A percentile compares a stretch with the other conserved stretches of the same genome.
These are phyloP conservation scores for Larix sibirica DNA, from an alignment of 83 land plant genomes.

Conservation along the genomic window DNA sequence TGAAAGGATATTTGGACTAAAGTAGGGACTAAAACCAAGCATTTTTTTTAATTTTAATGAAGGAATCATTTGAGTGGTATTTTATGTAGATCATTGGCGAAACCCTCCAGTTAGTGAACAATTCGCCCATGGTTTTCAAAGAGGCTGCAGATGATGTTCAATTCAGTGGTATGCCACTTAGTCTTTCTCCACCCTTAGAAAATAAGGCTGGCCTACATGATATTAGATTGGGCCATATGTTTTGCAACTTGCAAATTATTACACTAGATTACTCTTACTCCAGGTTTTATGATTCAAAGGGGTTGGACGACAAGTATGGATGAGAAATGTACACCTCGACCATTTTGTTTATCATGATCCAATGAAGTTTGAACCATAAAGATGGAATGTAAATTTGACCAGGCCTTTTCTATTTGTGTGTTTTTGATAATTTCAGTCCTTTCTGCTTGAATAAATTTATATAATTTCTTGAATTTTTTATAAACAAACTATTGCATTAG, in stretches of 20 bases:
- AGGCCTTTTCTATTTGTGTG: background rate
- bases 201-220: constrained; percentile 10
- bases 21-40: background rate
- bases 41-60: background rate
- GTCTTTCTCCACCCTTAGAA: background rate
- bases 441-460: constrained; percentile 19
- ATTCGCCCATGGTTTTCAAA: constrained; percentile 68
- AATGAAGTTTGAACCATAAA: constrained; percentile 56
- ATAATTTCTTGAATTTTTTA: too few species aligned
- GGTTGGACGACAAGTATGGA: constrained; percentile 78
- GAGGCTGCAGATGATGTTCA: constrained; percentile 59
- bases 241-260: background rate
- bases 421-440: background rate
- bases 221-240: background rate
- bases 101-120: constrained; percentile 58
- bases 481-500: too few species aligned
- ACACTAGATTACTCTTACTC: background rate
- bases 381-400: constrained; percentile 75
- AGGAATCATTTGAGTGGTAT: background rate
- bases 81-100: constrained; percentile 67
- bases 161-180: constrained; percentile 46
- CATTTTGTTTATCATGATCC: constrained; percentile 62
- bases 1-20: background rate
- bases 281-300: constrained; percentile 72
- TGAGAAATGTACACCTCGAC: constrained; percentile 69